phyloP scores from a whole-genome alignment of 257 asterid species.

The Solanum phureja region DNA sequence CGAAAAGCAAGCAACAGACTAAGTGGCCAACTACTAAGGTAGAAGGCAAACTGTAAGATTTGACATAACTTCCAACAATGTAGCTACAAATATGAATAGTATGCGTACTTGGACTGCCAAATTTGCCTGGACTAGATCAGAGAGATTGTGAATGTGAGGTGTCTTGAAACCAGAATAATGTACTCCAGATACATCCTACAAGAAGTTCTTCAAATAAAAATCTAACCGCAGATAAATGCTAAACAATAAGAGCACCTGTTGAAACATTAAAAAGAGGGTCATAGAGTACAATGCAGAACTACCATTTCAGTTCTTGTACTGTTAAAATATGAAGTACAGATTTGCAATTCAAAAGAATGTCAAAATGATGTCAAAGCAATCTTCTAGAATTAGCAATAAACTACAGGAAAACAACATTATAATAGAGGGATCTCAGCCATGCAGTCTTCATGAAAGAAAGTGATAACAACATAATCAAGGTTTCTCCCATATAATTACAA shows the following conservation, averaged over 20 bases:
- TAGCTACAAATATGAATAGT: background rate
- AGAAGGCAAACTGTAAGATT: background rate
- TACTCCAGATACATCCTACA: slow-evolving; percentile 73
- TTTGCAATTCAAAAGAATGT: background rate
- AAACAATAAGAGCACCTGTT: background rate
- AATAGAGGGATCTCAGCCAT: background rate
- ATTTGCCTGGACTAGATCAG: slow-evolving; percentile 83
- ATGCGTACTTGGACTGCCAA: slow-evolving; percentile 66
- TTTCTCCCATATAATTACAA: background rate
- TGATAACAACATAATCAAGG: background rate
- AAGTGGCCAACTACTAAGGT: background rate
- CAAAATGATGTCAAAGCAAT: background rate
- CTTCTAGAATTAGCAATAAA: background rate
- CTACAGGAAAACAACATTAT: background rate
- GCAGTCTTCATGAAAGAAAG: background rate
- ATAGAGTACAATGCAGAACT: background rate
- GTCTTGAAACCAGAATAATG: slow-evolving; percentile 84
- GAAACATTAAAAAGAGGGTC: background rate
- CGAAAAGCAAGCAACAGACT: slow-evolving; percentile 2
- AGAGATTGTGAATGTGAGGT: slow-evolving; percentile 72
- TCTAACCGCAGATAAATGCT: background rate
- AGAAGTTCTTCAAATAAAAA: slow-evolving; percentile 5
- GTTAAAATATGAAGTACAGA: background rate
- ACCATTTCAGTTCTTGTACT: background rate
- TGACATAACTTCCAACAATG: background rate